phyloP scores from a whole-genome alignment of 73 alveolate species.

The Paramecium biaurelia region DNA sequence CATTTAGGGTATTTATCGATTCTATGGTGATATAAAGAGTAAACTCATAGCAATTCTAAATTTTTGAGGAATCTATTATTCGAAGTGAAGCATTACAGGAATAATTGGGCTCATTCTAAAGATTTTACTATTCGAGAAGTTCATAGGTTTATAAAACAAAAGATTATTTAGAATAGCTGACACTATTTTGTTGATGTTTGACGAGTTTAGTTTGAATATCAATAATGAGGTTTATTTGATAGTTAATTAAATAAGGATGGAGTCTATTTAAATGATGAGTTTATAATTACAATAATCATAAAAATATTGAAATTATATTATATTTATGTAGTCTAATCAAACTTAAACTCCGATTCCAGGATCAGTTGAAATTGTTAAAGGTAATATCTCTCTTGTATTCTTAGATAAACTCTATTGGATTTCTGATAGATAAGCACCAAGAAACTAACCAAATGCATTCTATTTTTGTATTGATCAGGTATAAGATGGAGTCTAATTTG shows the following conservation, averaged over 20 bases:
- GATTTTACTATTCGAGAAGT: slow-evolving; percentile 41
- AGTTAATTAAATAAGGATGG: slow-evolving; percentile 7
- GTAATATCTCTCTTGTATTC: background rate
- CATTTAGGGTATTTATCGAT: background rate
- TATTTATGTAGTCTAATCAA: background rate
- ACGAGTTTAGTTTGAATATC: background rate
- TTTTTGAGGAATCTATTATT: slow-evolving; percentile 18
- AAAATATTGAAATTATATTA: background rate
- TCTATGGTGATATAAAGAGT: background rate
- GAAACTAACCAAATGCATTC: slow-evolving; percentile 78
- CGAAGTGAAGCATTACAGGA: slow-evolving; percentile 23
- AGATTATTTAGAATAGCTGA: slow-evolving; percentile 17
- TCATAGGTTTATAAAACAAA: background rate
- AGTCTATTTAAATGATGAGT: slow-evolving; percentile 18
- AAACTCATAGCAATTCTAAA: background rate
- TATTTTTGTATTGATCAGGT: slow-evolving; percentile 90
- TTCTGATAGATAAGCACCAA: slow-evolving; percentile 83
- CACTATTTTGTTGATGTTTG: slow-evolving; percentile 22
- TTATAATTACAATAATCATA: background rate
- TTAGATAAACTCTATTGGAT: slow-evolving; percentile 83
- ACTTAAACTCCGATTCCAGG: slow-evolving; percentile 43
- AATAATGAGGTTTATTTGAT: background rate
- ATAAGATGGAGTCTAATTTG: background rate
- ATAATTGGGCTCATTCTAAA: slow-evolving; percentile 48
- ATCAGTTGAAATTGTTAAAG: slow-evolving; percentile 58